phyloP scores from a whole-genome alignment of 2,329 filamentous ascomycete species.

The Aspergillus uvarum region DNA sequence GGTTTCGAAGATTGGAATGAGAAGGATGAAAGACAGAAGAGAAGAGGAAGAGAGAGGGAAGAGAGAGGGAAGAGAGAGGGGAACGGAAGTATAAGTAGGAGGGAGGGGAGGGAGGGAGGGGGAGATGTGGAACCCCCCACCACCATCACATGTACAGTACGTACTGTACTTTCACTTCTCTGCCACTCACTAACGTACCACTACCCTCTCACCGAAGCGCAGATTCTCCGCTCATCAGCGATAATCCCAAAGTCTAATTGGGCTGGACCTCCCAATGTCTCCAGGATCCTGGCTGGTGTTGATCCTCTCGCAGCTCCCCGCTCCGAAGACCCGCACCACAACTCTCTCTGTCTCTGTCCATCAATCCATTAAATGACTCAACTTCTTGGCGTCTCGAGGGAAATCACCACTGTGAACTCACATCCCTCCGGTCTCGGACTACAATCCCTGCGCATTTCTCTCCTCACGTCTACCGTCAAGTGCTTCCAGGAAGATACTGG shows the following conservation, averaged over 20 bases:
- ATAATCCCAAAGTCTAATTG: neutral
- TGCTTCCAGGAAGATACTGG: neutral
- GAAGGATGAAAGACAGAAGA: neutral
- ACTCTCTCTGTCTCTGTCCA: neutral
- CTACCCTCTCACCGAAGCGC: neutral
- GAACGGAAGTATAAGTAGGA: neutral
- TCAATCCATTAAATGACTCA: neutral
- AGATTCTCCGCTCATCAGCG: neutral
- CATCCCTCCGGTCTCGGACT: neutral
- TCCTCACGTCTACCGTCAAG: neutral
- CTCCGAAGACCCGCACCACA: neutral
- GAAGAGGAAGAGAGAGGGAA: neutral
- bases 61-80: neutral
- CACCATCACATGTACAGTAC: neutral
- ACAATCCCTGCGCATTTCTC: neutral
- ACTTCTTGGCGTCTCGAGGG: neutral
- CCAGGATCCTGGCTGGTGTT: neutral
- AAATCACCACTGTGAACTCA: neutral
- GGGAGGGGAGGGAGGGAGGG: slow-evolving; percentile 16
- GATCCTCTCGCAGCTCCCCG: neutral
- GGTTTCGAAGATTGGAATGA: neutral
- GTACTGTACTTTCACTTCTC: too few relatives aligned
- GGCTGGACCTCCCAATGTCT: neutral
- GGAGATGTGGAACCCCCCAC: slow-evolving; percentile 3
- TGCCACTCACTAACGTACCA: too few relatives aligned